These are phyloP conservation scores for Hevea brasiliensis DNA, from an alignment of 345 rosid genomes.

Conservation along the genomic window DNA sequence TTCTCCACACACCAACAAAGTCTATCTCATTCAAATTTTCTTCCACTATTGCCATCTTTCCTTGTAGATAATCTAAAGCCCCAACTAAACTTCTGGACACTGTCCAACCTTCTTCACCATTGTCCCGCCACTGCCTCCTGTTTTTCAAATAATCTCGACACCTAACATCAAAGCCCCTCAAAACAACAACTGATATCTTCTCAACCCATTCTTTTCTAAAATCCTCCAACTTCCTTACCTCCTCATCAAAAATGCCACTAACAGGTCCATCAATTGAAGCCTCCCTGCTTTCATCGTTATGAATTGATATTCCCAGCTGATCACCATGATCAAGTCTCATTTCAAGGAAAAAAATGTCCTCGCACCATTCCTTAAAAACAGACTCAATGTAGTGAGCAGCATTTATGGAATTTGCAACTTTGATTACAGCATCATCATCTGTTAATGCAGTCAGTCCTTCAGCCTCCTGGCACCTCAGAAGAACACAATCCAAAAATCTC, in stretches of 20 bases:
- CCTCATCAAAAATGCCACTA: slow-evolving; percentile 55
- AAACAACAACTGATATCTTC: slow-evolving; percentile 66
- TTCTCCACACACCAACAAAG: slow-evolving; percentile 74
- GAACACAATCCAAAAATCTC: slow-evolving; percentile 61
- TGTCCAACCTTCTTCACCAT: slow-evolving; percentile 62
- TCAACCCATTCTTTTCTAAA: slow-evolving; percentile 78
- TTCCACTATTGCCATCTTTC: slow-evolving; percentile 58
- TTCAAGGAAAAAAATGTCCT: slow-evolving; percentile 84
- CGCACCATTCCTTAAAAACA: slow-evolving; percentile 77
- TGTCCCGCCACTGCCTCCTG: slow-evolving; percentile 83
- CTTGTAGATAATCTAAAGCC: slow-evolving; percentile 78
- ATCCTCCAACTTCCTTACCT: slow-evolving; percentile 54
- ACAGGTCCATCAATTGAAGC: slow-evolving; percentile 23
- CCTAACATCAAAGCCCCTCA: slow-evolving; percentile 79
- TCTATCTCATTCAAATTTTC: slow-evolving; percentile 59
- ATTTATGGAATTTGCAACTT: slow-evolving; percentile 70
- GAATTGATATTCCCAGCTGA: slow-evolving; percentile 33
- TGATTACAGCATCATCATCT: slow-evolving; percentile 71
- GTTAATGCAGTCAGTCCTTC: slow-evolving; percentile 92
- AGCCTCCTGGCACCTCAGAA: slow-evolving; percentile 86
- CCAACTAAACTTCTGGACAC: slow-evolving; percentile 65
- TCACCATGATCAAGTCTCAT: slow-evolving; percentile 48
- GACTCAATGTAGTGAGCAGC: slow-evolving; percentile 66
- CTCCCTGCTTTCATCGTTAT: slow-evolving; percentile 14
- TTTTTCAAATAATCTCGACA: slow-evolving; percentile 76